These are phyloP conservation scores for Fraxinus greggii DNA, from an alignment of 305 asterid species.

Conservation along the genomic window DNA sequence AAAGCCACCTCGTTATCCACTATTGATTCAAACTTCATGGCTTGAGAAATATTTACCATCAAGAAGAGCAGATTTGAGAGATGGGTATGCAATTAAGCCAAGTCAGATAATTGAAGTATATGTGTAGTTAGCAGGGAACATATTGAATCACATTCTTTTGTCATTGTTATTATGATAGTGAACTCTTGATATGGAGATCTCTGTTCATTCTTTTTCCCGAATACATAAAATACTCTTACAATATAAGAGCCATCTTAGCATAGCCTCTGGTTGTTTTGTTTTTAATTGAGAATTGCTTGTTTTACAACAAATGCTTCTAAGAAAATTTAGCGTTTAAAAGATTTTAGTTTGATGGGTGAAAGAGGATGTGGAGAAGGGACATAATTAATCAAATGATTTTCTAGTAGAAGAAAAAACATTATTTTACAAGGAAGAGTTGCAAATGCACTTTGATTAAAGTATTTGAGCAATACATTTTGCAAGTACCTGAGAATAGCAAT, in stretches of 20 bases:
- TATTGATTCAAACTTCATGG: background rate
- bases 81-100: background rate
- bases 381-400: background rate
- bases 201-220: background rate
- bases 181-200: background rate
- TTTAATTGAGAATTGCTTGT: no score
- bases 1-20: no score
- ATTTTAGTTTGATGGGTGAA: background rate
- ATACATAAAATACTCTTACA: background rate
- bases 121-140: background rate
- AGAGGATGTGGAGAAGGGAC: background rate
- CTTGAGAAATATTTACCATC: background rate
- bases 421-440: background rate
- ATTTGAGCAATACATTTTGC: background rate
- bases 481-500: constrained; percentile 91
- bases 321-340: background rate
- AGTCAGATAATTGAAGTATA: background rate
- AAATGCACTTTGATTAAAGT: background rate
- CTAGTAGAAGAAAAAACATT: background rate
- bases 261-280: background rate
- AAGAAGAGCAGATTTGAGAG: background rate
- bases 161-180: background rate
- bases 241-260: background rate
- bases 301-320: no score
- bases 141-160: background rate